These are phyloP conservation scores for Nemania sp. DNA, from an alignment of 2,329 filamentous ascomycete species.

Conservation along the genomic window DNA sequence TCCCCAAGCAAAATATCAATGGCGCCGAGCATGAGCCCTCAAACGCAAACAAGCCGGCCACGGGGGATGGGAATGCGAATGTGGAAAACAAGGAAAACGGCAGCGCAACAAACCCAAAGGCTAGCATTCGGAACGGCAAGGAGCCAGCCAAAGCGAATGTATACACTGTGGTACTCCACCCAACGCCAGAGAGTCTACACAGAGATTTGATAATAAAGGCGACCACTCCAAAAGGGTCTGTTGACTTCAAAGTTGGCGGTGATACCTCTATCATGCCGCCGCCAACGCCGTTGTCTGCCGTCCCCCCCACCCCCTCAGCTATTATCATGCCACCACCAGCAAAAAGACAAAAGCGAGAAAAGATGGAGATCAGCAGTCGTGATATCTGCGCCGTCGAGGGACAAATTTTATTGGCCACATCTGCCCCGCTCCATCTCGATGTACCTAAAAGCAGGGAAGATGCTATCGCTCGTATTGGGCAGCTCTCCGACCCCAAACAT, in stretches of 20 bases:
- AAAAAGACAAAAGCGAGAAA: constrained; percentile 71
- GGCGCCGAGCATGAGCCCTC: constrained; percentile 33
- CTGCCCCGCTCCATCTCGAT: constrained; percentile 76
- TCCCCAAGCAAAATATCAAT: constrained; percentile 59
- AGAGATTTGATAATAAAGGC: constrained; percentile 78
- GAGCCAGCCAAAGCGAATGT: constrained; percentile 64
- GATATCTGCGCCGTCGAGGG: constrained; percentile 78
- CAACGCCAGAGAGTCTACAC: constrained; percentile 76
- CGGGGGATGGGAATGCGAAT: constrained; percentile 48
- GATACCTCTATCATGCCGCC: constrained; percentile 59
- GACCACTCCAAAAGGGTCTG: constrained; percentile 63
- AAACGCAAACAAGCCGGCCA: constrained; percentile 45
- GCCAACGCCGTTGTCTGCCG: constrained; percentile 65
- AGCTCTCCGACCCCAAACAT: constrained; percentile 77
- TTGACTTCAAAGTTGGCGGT: constrained; percentile 41
- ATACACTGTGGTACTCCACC: constrained; percentile 80
- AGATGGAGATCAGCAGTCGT: constrained; percentile 74
- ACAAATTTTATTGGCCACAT: constrained; percentile 73
- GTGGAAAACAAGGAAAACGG: constrained; percentile 67
- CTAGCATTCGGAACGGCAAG: constrained; percentile 51
- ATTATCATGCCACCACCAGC: constrained; percentile 62
- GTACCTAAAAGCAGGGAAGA: constrained; percentile 72
- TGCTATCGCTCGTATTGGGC: constrained; percentile 71
- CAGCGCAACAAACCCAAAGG: constrained; percentile 54
- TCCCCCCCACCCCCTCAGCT: constrained; percentile 66